Base-by-base conservation (phyloP, 306 rosid genomes). In the Biancaea sappan region DNA sequence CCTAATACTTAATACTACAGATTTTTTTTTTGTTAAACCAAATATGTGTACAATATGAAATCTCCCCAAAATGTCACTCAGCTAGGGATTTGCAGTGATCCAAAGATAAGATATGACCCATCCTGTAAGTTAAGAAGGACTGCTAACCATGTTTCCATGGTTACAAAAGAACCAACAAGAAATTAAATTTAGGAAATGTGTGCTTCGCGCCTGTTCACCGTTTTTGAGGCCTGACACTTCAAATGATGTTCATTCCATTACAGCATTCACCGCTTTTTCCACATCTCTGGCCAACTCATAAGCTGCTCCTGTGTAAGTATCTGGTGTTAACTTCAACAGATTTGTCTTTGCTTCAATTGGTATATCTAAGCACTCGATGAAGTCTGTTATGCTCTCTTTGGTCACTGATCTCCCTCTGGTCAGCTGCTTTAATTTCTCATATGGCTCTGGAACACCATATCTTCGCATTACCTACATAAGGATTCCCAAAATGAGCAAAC, bases 401-500 rank as follows among this genome's bases (percentile, higher is more conserved):
- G 87, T 88, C 7, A 94, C 96, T 15, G 91, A 84, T 81, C 85
- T 88, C 34, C 99, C 99, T 84, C 97, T 88, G 15, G 99, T 94
- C 65, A 90, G 86, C 57, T 77, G 92, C 77, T 94, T 94, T 25
- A 94, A 76, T 87, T 92, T 94, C 82, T 94, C 97, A 58, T 94
- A 94, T 12, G 99, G 97, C 86, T 93, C 97, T 0, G 99, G 95
- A 80, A 94, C 94, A 75, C 89, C 97, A 14, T 87, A 88, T 87
- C 99, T 85, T 79, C 97, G 86, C 97, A 94, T 94, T 44, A 94
- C 97, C 96, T 92, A 43, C 25, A 71, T 38, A 19, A 66, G 60
- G 14, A 75, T 66, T 69, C 7, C 73, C 47, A 77, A 65, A 44
- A 19, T n/a, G 18, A 28, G 40, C 35, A 43, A 62, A 62, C 14